A percentile compares a stretch with the other conserved stretches of the same genome.
phyloP scores from a whole-genome alignment of 208 protist genomes.

The Phytomonas sp. region DNA sequence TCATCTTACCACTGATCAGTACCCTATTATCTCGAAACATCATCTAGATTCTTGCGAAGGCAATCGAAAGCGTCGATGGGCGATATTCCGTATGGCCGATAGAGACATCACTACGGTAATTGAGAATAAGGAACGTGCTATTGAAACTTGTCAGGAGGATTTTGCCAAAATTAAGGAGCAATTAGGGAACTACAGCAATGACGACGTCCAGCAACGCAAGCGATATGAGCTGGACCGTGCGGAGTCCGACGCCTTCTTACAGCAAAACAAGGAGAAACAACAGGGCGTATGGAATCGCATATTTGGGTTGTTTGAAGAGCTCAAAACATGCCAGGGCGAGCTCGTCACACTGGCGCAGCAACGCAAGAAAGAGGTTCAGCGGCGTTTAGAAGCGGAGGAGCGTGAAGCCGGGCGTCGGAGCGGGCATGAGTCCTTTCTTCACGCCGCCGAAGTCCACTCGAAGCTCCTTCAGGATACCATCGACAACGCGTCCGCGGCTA shows the following conservation, averaged over 20 bases:
- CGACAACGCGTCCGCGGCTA: slow-evolving; percentile 63
- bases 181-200: slow-evolving; percentile 77
- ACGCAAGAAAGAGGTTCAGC: slow-evolving; percentile 65
- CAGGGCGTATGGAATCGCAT: slow-evolving; percentile 85
- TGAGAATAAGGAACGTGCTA: slow-evolving; percentile 74
- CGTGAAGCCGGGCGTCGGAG: slow-evolving; percentile 72
- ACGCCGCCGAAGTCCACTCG: slow-evolving; percentile 56
- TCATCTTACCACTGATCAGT: slow-evolving; percentile 79
- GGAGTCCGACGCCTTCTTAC: slow-evolving; percentile 67
- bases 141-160: slow-evolving; percentile 87
- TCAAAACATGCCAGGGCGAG: slow-evolving; percentile 61
- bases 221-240: slow-evolving; percentile 71
- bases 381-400: slow-evolving; percentile 77
- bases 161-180: slow-evolving; percentile 77
- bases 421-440: slow-evolving; percentile 74
- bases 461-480: slow-evolving; percentile 77
- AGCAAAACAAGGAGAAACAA: slow-evolving; percentile 88
- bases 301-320: slow-evolving; percentile 64
- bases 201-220: slow-evolving; percentile 72
- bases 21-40: slow-evolving; percentile 79
- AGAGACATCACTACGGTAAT: slow-evolving; percentile 85
- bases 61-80: slow-evolving; percentile 80
- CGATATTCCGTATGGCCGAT: slow-evolving; percentile 87
- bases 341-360: slow-evolving; percentile 48
- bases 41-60: slow-evolving; percentile 64